Evolutionary conservation across 1,284 basidiomycete species (phyloP), one percentile per base, ranked within the genome.

Genomic region (Rhodotorula sp.): DNA sequence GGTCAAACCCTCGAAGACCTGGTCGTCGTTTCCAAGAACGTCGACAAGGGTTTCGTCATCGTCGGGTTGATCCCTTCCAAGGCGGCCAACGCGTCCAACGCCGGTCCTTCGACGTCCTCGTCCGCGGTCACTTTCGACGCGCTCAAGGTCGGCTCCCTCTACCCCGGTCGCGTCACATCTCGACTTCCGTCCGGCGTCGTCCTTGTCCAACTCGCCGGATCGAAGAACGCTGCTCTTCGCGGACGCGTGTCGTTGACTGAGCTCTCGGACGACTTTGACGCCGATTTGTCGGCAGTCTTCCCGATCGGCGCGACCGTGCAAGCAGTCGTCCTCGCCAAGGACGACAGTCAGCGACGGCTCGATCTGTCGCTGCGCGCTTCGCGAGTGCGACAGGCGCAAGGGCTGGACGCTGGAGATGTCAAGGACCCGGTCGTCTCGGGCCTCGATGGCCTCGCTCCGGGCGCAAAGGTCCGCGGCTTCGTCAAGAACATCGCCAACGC

Each of bases 11-110:
- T 99, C 31, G 84, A 89, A 20, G 89, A 91, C 62, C 85, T 99
- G 8, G 87, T 92, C 5, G 91, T 99, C 26, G 90, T 94, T 34
- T 91, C 92, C n/a, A 91, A 92, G 78, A 94, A 93, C 80, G 84
- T 88, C 1, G 93, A 92, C 76, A 93, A 92, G 78, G 89, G 89
- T 20, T 85, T 98, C 68, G 90, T 97, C 69, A 90, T 97, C 72
- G 91, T 96, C 60, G 90, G 90, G 59, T 81, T 82, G 71, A 90
- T 88, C 71, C 80, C 80, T 10, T 71, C 74, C 23, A 81, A 80
- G 69, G 59, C 69, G 12, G 62, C 65, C 34, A 46, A n/a, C 76
- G 29, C 52, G 39, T 26, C 56, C 2, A 80, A 81, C 29, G 23
- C 62, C 43, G 65, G 29, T 77, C 84, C 34, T 80, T 67, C 20